These are phyloP conservation scores for Histomonas meleagridis DNA, from an alignment of 208 protist genomes.

Conservation along the genomic window DNA sequence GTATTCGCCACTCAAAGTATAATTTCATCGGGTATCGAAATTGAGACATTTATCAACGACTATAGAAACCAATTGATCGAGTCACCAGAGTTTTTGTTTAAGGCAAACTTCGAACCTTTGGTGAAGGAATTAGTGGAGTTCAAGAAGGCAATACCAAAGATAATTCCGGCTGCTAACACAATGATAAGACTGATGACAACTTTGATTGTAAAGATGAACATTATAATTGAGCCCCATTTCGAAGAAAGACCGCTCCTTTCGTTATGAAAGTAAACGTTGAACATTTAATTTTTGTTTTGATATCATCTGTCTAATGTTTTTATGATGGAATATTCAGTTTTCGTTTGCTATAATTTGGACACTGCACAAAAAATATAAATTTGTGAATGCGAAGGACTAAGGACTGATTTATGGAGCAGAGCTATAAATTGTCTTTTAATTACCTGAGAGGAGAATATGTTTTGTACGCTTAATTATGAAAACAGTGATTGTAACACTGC, in stretches of 20 bases:
- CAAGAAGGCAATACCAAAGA: background rate
- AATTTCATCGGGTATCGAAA: background rate
- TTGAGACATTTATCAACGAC: background rate
- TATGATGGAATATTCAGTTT: no score
- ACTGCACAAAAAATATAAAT: no score
- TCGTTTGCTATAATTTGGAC: no score
- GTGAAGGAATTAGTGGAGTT: background rate
- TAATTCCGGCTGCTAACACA: background rate
- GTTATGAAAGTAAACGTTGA: no score
- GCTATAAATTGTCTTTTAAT: no score
- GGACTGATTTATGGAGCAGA: no score
- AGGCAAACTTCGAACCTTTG: background rate
- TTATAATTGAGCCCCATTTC: background rate
- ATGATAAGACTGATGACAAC: background rate
- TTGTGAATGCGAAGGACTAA: no score
- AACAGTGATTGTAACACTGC: no score
- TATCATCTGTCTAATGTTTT: no score
- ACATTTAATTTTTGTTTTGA: no score
- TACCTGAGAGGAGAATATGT: no score
- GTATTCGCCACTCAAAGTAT: background rate
- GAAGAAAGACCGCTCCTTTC: background rate
- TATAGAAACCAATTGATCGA: background rate
- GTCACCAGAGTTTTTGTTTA: background rate
- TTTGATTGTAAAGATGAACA: background rate
- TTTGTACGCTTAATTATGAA: no score